These are phyloP conservation scores for Trichomonas vaginalis DNA, from an alignment of 208 protist genomes.

Conservation along the genomic window DNA sequence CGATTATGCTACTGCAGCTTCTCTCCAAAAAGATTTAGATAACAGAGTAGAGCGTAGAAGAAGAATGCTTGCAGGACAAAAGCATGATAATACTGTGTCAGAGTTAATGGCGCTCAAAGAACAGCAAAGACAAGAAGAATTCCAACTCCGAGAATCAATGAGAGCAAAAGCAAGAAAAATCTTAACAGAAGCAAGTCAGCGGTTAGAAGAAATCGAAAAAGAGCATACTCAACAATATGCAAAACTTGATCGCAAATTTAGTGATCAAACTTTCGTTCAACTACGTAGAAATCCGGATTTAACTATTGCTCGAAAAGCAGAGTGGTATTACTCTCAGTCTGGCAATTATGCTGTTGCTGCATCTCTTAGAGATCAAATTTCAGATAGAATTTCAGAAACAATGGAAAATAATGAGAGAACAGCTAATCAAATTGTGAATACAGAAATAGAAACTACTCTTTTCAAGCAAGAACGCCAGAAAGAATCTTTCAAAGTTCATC, in stretches of 20 bases:
- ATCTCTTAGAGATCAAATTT: background rate
- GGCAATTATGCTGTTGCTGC: background rate
- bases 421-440: background rate
- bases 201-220: background rate
- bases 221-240: background rate
- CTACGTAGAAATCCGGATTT: background rate
- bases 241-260: background rate
- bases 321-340: background rate
- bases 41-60: background rate
- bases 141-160: background rate
- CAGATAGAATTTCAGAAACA: background rate
- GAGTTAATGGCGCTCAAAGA: background rate
- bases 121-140: background rate
- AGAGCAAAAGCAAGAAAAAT: background rate
- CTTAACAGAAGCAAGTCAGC: background rate
- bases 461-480: background rate
- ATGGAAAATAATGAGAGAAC: background rate
- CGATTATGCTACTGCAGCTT: background rate
- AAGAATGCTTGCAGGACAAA: background rate
- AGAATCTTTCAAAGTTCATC: background rate
- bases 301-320: background rate
- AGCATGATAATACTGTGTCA: background rate
- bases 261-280: background rate
- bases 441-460: background rate
- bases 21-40: background rate